Evolutionary conservation across 129 eudicot genomes (phyloP).

Genomic region (Centella asiatica): DNA sequence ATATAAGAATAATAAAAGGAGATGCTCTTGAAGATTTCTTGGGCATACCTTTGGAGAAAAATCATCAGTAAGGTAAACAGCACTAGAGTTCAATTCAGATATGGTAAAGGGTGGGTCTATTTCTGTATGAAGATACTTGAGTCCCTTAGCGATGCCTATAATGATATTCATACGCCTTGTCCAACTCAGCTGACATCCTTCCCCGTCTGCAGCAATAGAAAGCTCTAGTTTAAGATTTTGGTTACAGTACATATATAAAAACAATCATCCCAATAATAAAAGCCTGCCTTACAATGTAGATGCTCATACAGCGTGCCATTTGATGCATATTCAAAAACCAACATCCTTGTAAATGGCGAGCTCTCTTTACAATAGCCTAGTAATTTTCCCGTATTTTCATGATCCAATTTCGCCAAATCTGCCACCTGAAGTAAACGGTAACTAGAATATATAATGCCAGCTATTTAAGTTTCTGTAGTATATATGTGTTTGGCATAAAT

Average conservation of each 20-base stretch:
- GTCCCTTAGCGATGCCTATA: slow-evolving; percentile 74
- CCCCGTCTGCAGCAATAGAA: slow-evolving; percentile 68
- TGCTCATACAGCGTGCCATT: slow-evolving; percentile 93
- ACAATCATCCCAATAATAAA: background rate
- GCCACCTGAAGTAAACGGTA: slow-evolving; percentile 54
- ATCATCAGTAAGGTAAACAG: slow-evolving; percentile 85
- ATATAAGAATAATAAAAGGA: too few relatives aligned
- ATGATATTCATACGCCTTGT: slow-evolving; percentile 79
- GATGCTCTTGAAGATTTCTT: background rate
- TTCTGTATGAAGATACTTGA: slow-evolving; percentile 85
- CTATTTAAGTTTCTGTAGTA: background rate
- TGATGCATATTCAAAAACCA: slow-evolving; percentile 93
- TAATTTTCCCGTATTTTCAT: slow-evolving; percentile 63
- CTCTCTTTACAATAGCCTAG: slow-evolving; percentile 80
- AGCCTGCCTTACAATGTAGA: slow-evolving; percentile 61
- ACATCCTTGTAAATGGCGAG: slow-evolving; percentile 83
- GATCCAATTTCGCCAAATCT: slow-evolving; percentile 76
- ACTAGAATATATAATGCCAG: background rate
- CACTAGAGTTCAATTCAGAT: slow-evolving; percentile 72
- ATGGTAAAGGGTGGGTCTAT: slow-evolving; percentile 80
- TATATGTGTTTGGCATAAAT: background rate
- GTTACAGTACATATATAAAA: slow-evolving; percentile 6
- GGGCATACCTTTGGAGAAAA: slow-evolving; percentile 78
- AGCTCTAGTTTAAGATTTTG: background rate
- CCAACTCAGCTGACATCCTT: slow-evolving; percentile 91